Evolutionary conservation across 2,329 filamentous ascomycete species (phyloP).

Genomic region (Colletotrichum filicis): DNA sequence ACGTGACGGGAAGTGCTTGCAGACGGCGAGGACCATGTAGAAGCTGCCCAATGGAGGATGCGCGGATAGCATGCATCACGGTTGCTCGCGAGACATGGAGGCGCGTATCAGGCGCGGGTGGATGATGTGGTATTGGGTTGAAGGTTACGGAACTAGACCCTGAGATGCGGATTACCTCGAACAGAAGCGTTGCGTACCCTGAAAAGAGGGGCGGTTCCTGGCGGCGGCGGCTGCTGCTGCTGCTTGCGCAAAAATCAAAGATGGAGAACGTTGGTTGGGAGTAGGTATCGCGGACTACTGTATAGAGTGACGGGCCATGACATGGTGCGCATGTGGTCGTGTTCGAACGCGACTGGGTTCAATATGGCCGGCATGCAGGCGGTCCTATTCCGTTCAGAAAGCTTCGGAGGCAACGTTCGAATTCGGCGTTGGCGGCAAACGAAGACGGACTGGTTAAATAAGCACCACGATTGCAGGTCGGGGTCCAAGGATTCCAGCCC

Average conservation of each 20-base stretch:
- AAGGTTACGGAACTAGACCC: conserved; percentile 4
- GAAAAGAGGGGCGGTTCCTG: background rate
- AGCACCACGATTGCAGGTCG: background rate
- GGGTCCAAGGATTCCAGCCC: conserved; percentile 30
- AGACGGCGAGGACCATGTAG: conserved; percentile 12
- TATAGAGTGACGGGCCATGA: conserved; percentile 9
- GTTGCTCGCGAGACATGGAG: conserved; percentile 36
- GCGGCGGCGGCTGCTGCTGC: background rate
- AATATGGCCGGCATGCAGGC: conserved; percentile 35
- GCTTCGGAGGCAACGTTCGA: conserved; percentile 1
- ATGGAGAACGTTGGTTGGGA: background rate
- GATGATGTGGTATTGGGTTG: conserved; percentile 3
- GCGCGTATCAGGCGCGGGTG: conserved; percentile 7
- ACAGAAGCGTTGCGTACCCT: background rate
- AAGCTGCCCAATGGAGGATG: conserved; percentile 38
- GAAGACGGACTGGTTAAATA: conserved; percentile 17
- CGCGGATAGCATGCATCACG: conserved; percentile 38
- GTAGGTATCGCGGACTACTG: conserved; percentile 4
- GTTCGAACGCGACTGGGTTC: conserved; percentile 37
- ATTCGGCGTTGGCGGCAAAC: conserved; percentile 20
- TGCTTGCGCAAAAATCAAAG: background rate
- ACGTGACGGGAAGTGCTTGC: conserved; percentile 6
- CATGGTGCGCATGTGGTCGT: conserved; percentile 26
- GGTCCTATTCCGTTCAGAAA: conserved; percentile 19
- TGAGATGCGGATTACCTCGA: background rate